Evolutionary conservation across 192 early-diverging fungal genomes (phyloP).

Genomic region (Backusella tarrabulga): DNA sequence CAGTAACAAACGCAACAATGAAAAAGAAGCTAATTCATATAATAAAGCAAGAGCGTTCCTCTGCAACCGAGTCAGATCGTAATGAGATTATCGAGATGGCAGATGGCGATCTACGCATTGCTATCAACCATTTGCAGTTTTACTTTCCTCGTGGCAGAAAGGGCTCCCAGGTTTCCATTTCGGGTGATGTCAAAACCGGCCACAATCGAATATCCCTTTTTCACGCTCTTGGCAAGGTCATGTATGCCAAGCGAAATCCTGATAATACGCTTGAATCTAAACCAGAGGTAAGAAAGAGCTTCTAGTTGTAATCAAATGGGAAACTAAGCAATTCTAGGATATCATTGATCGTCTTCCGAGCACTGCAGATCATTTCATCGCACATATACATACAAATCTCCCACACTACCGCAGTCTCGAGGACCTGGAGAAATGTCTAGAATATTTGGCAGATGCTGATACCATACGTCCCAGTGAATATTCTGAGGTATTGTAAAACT

Average conservation of each 20-base stretch:
- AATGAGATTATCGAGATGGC: neutral
- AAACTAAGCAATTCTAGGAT: neutral
- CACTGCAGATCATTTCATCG: neutral
- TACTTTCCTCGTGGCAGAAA: neutral
- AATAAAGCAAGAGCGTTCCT: neutral
- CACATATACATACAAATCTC: neutral
- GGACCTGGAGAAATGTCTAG: neutral
- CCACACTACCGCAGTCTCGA: neutral
- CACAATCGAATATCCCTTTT: neutral
- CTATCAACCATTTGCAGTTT: constrained; percentile 16
- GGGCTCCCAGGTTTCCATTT: neutral
- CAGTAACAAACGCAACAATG: neutral
- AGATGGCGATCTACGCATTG: constrained; percentile 9
- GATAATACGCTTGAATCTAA: neutral
- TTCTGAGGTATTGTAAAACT: neutral
- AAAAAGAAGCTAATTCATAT: neutral
- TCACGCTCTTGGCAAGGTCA: constrained; percentile 8
- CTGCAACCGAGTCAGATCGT: neutral
- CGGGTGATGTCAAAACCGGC: too few relatives aligned
- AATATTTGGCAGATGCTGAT: neutral
- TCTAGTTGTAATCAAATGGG: too few relatives aligned
- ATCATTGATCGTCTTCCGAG: neutral
- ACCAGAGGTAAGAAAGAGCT: neutral
- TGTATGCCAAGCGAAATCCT: neutral
- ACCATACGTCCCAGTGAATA: neutral